These are phyloP conservation scores for Colletotrichum incanum DNA, from an alignment of 2,329 filamentous ascomycete species.

Conservation along the genomic window DNA sequence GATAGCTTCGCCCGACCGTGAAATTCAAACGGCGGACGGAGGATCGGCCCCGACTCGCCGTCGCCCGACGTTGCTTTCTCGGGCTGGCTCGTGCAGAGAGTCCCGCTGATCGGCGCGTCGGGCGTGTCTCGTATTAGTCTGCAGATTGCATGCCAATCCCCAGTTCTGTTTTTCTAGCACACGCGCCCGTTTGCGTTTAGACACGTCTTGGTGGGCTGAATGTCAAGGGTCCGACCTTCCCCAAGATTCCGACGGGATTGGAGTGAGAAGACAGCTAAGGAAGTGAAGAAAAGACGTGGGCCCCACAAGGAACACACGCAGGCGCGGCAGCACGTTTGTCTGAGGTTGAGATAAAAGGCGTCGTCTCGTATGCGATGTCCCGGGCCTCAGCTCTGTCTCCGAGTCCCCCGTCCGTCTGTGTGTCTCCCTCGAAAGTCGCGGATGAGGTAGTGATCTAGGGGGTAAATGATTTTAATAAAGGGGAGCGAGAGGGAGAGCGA, in stretches of 20 bases:
- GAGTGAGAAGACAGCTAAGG: neutral
- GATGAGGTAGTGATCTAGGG: neutral
- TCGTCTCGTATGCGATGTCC: neutral
- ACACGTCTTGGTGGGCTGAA: constrained; percentile 1
- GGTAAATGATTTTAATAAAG: neutral
- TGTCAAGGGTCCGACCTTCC: neutral
- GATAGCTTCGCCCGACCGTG: neutral
- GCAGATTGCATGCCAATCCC: constrained; percentile 34
- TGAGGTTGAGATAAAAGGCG: constrained; percentile 1
- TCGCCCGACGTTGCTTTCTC: neutral
- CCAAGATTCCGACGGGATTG: neutral
- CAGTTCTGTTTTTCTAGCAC: constrained; percentile 1
- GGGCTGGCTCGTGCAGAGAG: constrained; percentile 17
- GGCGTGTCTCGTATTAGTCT: constrained; percentile 35
- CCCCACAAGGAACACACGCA: neutral
- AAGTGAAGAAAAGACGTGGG: neutral
- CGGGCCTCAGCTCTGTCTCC: neutral
- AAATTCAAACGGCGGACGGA: constrained; percentile 7
- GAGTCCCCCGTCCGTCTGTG: neutral
- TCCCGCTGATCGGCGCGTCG: constrained; percentile 32
- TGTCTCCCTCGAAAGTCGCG: neutral
- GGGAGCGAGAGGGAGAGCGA: constrained; percentile 3
- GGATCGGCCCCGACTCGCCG: constrained; percentile 13
- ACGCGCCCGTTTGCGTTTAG: neutral
- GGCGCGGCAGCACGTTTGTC: neutral